A percentile compares a stretch with the other conserved stretches of the same genome.
phyloP scores from a whole-genome alignment of 2,329 filamentous ascomycete genomes.

The Myriosclerotinia curreyana region DNA sequence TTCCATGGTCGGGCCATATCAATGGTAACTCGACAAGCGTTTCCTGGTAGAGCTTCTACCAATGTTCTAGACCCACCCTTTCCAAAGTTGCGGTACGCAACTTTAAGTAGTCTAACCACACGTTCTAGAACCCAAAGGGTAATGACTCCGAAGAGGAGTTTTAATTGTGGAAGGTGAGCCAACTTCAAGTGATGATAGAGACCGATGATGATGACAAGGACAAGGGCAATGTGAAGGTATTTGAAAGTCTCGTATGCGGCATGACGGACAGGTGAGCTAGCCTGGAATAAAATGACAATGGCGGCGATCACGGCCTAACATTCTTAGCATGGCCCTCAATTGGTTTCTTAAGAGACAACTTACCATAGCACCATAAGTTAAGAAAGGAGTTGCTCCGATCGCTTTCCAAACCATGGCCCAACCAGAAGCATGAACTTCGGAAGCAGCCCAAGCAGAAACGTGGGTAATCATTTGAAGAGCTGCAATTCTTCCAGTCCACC shows the following conservation, averaged over 20 bases:
- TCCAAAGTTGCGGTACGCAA: slow-evolving; percentile 66
- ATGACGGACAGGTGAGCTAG: slow-evolving; percentile 67
- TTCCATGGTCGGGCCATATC: slow-evolving; percentile 74
- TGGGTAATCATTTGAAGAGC: slow-evolving; percentile 67
- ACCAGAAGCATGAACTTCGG: slow-evolving; percentile 43
- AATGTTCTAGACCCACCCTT: slow-evolving; percentile 64
- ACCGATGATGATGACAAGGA: slow-evolving; percentile 56
- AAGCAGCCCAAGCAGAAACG: slow-evolving; percentile 56
- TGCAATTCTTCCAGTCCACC: slow-evolving; percentile 76
- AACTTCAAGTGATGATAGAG: slow-evolving; percentile 66
- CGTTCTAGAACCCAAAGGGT: slow-evolving; percentile 68
- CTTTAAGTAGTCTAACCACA: slow-evolving; percentile 53
- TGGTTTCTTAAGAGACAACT: slow-evolving; percentile 35
- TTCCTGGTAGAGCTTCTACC: slow-evolving; percentile 72
- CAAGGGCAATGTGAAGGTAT: slow-evolving; percentile 64
- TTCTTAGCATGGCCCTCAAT: slow-evolving; percentile 22
- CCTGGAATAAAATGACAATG: slow-evolving; percentile 62
- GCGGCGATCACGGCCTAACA: slow-evolving; percentile 57
- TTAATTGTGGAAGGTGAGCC: slow-evolving; percentile 52
- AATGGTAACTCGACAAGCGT: slow-evolving; percentile 70
- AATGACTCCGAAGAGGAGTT: slow-evolving; percentile 59
- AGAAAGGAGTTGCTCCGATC: slow-evolving; percentile 43
- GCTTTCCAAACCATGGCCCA: slow-evolving; percentile 48
- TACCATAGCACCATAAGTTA: slow-evolving; percentile 62
- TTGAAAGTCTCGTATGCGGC: slow-evolving; percentile 80